These are phyloP conservation scores for Globisporangium parvum DNA, from an alignment of 352 stramenopile genomes.

Conservation along the genomic window DNA sequence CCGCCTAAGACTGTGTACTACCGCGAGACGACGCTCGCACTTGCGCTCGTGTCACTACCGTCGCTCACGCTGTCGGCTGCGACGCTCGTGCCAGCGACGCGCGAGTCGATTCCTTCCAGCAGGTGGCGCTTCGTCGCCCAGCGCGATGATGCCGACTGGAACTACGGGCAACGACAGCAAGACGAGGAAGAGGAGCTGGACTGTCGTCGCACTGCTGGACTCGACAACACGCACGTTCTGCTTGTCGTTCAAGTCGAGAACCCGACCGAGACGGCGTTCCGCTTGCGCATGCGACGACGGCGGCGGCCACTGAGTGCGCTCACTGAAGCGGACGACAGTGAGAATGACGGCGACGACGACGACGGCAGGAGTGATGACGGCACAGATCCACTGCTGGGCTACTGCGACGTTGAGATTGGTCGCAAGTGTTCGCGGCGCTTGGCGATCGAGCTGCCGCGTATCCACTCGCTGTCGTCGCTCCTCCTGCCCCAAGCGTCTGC, in stretches of 20 bases:
- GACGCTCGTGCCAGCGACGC: slow-evolving; percentile 25
- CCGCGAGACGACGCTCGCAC: slow-evolving; percentile 40
- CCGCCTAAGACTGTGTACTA: slow-evolving; percentile 23
- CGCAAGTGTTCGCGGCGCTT: slow-evolving; percentile 41
- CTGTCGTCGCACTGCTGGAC: slow-evolving; percentile 12
- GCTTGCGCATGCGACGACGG: slow-evolving; percentile 25
- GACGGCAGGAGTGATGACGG: background rate
- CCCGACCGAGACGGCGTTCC: slow-evolving; percentile 65
- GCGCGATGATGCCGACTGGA: background rate
- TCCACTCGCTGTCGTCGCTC: background rate
- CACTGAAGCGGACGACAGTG: background rate
- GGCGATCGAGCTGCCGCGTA: slow-evolving; percentile 34
- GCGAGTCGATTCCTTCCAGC: slow-evolving; percentile 8
- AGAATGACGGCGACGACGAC: background rate
- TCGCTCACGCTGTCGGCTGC: slow-evolving; percentile 42
- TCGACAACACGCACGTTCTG: slow-evolving; percentile 44
- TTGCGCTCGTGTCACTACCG: slow-evolving; percentile 44
- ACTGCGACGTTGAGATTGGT: slow-evolving; percentile 35
- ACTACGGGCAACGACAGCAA: no score
- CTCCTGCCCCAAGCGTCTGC: background rate
- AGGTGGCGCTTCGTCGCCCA: background rate
- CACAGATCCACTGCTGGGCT: background rate
- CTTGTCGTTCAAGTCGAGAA: slow-evolving; percentile 56
- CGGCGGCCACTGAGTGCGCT: background rate
- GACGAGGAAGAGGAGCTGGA: no score